Conservation (phyloP, 805 yeast genomes). For the Helenozyma rhizophorensis region DNA sequence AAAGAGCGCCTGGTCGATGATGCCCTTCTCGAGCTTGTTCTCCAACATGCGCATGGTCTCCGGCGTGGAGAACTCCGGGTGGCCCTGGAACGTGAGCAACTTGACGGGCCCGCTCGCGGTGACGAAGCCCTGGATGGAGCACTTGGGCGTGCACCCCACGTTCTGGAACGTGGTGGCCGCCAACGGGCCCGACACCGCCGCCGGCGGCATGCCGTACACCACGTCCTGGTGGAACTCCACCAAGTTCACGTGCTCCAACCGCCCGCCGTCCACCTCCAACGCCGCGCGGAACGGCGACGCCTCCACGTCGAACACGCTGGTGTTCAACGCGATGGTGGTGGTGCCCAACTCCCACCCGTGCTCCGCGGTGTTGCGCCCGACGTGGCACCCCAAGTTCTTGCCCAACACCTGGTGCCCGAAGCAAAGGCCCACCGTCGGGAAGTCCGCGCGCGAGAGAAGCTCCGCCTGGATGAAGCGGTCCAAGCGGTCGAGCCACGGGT, state of each 20-base stretch:
- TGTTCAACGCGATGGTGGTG: constrained; percentile 44
- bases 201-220: constrained; percentile 39
- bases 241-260: constrained; percentile 39
- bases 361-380: constrained; percentile 44
- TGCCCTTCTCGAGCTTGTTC: constrained; percentile 12
- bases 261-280: constrained; percentile 42
- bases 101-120: constrained; percentile 39
- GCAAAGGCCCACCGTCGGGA: constrained; percentile 70
- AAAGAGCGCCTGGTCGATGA: constrained; percentile 22
- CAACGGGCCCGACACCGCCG: constrained; percentile 12
- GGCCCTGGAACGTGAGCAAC: constrained; percentile 78
- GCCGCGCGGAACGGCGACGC: constrained; percentile 21
- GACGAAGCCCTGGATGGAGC: constrained; percentile 64
- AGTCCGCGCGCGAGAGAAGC: constrained; percentile 15
- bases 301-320: constrained; percentile 26
- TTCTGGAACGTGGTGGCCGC: constrained; percentile 24
- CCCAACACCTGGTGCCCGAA: constrained; percentile 84
- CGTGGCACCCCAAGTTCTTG: constrained; percentile 58
- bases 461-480: constrained; percentile 27
- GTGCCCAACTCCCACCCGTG: constrained; percentile 75
- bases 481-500: constrained; percentile 40
- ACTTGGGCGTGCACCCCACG: constrained; percentile 52
- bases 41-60: constrained; percentile 24
- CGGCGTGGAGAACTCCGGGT: constrained; percentile 67
- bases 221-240: constrained; percentile 37